Percentiles rank a stretch among this genome's conserved stretches.
phyloP scores from a whole-genome alignment of 1,284 basidiomycete genomes.

The Ganoderma boninense region DNA sequence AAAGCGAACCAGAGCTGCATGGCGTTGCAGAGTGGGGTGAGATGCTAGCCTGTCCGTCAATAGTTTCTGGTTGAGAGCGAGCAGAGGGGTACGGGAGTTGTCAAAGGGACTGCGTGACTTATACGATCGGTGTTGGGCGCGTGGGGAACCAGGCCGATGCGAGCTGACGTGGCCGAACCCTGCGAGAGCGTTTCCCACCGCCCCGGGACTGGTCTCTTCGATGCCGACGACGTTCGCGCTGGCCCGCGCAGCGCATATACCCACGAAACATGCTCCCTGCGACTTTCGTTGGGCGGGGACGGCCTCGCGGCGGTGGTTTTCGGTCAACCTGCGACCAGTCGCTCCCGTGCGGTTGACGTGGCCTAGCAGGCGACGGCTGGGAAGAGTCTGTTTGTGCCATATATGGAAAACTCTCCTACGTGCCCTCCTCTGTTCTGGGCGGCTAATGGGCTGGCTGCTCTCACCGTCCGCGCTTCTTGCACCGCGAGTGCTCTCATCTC shows the following conservation, averaged over 20 bases:
- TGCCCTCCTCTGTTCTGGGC: background rate
- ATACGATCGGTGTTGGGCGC: constrained; percentile 31
- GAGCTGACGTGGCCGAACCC: constrained; percentile 42
- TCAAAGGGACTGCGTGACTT: constrained; percentile 27
- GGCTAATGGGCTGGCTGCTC: background rate
- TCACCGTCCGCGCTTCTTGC: constrained; percentile 2
- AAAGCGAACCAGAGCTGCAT: constrained; percentile 43
- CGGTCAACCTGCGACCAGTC: constrained; percentile 16
- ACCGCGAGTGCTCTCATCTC: constrained; percentile 3
- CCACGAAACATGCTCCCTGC: constrained; percentile 35
- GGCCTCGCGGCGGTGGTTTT: constrained; percentile 16
- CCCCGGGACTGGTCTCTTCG: constrained; percentile 32
- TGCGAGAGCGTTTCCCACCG: constrained; percentile 36
- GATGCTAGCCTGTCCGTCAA: background rate
- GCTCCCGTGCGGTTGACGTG: constrained; percentile 25
- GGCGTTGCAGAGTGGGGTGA: background rate
- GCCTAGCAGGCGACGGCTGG: constrained; percentile 15
- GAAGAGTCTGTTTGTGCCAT: constrained; percentile 12
- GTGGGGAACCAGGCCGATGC: constrained; percentile 33
- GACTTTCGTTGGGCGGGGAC: constrained; percentile 26
- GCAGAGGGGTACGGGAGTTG: constrained; percentile 17
- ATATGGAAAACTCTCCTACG: constrained; percentile 1
- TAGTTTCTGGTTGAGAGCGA: constrained; percentile 12
- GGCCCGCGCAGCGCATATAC: constrained; percentile 23
- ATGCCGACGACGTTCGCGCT: constrained; percentile 33